Percentiles rank a stretch among this genome's conserved stretches.
Evolutionary conservation across 2,329 filamentous ascomycete species (phyloP).

Genomic region (Trichoderma simmonsii): DNA sequence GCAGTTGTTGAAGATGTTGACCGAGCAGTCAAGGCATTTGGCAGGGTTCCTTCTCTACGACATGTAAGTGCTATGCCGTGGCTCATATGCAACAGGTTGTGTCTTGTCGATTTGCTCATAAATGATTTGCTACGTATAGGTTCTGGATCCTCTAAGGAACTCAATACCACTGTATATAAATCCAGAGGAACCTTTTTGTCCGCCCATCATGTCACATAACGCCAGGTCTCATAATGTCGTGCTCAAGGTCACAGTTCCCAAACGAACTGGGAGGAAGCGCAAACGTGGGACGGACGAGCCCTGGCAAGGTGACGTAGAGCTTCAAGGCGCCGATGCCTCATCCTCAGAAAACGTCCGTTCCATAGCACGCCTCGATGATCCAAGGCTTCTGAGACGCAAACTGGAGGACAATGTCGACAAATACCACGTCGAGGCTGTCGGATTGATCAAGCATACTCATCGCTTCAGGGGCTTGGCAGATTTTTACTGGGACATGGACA

Average conservation of each 20-base stretch:
- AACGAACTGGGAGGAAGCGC: conserved; percentile 78
- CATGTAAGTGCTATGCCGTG: conserved; percentile 33
- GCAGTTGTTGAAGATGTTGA: conserved; percentile 44
- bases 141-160: conserved; percentile 47
- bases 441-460: conserved; percentile 74
- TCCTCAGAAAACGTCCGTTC: conserved; percentile 36
- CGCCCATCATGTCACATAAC: conserved; percentile 74
- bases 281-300: conserved; percentile 73
- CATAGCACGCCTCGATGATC: conserved; percentile 49
- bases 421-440: conserved; percentile 68
- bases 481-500: conserved; percentile 74
- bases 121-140: conserved; percentile 29
- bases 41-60: conserved; percentile 36
- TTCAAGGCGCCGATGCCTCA: conserved; percentile 26
- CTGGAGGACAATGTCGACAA: conserved; percentile 66
- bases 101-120: not conserved
- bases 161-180: conserved; percentile 70
- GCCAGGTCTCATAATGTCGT: conserved; percentile 78
- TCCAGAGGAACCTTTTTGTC: conserved; percentile 74
- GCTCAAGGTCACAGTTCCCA: conserved; percentile 82
- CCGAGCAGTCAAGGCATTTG: conserved; percentile 42
- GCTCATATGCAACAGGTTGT: not conserved
- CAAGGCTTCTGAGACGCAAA: conserved; percentile 55
- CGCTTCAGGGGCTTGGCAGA: conserved; percentile 85
- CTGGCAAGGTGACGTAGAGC: conserved; percentile 49